phyloP scores from a whole-genome alignment of 2,329 filamentous ascomycete species.

The Claviceps capensis region DNA sequence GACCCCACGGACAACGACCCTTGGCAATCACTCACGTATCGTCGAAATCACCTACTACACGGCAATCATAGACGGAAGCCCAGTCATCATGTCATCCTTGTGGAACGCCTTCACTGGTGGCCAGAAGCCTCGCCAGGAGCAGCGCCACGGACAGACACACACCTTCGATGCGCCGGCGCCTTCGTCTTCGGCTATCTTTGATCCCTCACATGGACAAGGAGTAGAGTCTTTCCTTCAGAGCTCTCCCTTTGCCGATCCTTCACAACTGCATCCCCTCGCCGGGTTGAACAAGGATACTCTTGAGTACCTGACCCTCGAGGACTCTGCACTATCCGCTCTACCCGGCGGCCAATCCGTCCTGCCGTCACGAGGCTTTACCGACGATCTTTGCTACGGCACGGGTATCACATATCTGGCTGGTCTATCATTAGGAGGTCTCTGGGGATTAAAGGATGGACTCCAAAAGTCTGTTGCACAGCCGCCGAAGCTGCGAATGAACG shows the following conservation, averaged over 20 bases:
- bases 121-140: slow-evolving; percentile 35
- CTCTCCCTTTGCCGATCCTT: slow-evolving; percentile 69
- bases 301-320: slow-evolving; percentile 90
- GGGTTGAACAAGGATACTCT: slow-evolving; percentile 86
- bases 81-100: slow-evolving; percentile 37
- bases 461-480: slow-evolving; percentile 62
- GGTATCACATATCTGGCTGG: slow-evolving; percentile 89
- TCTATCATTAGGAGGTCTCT: slow-evolving; percentile 71
- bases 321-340: slow-evolving; percentile 73
- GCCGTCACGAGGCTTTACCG: slow-evolving; percentile 91
- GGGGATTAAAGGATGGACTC: slow-evolving; percentile 85
- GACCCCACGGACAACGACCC: slow-evolving; percentile 2
- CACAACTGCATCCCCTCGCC: slow-evolving; percentile 81
- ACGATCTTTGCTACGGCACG: slow-evolving; percentile 95
- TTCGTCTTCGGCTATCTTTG: slow-evolving; percentile 46
- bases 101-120: slow-evolving; percentile 50
- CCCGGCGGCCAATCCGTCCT: slow-evolving; percentile 78
- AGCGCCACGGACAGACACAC: slow-evolving; percentile 16
- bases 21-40: slow-evolving; percentile 3
- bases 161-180: slow-evolving; percentile 30
- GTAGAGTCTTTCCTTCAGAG: slow-evolving; percentile 75
- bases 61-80: neutral
- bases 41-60: neutral
- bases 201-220: slow-evolving; percentile 61
- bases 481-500: slow-evolving; percentile 86